A percentile compares a stretch with the other conserved stretches of the same genome.
phyloP scores from a whole-genome alignment of 257 asterid genomes.

The Capsicum pubescens region DNA sequence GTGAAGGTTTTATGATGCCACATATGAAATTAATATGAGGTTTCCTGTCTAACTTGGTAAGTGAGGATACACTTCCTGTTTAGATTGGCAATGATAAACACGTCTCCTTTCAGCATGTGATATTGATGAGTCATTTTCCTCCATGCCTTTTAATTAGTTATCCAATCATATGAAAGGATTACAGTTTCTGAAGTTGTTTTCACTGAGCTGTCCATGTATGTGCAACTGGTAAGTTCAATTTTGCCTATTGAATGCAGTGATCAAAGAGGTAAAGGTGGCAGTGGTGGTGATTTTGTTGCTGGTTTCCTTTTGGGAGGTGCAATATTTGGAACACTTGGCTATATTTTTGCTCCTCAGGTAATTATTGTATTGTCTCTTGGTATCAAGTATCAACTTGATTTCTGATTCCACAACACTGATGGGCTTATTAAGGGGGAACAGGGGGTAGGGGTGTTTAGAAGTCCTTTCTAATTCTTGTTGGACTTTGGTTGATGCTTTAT shows the following conservation, averaged over 20 bases:
- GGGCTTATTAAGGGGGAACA: background rate
- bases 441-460: too few species aligned
- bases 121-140: slow-evolving; percentile 6
- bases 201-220: slow-evolving; percentile 17
- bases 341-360: slow-evolving; percentile 91
- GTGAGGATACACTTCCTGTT: background rate
- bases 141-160: slow-evolving; percentile 12
- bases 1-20: slow-evolving; percentile 8
- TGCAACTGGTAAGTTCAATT: background rate
- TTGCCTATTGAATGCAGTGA: slow-evolving; percentile 51
- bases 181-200: slow-evolving; percentile 9
- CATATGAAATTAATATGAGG: background rate
- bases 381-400: slow-evolving; percentile 7
- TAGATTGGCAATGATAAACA: background rate
- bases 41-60: slow-evolving; percentile 22
- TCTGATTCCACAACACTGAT: slow-evolving; percentile 16
- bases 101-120: background rate
- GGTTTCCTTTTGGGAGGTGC: slow-evolving; percentile 95
- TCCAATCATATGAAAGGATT: slow-evolving; percentile 23
- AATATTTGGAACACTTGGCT: slow-evolving; percentile 79
- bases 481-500: background rate
- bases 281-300: slow-evolving; percentile 79
- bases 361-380: slow-evolving; percentile 26
- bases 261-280: slow-evolving; percentile 61
- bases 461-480: slow-evolving; percentile 1